Conservation (phyloP, 495 filamentous ascomycete genomes). For the Antarctomyces pellizariae region DNA sequence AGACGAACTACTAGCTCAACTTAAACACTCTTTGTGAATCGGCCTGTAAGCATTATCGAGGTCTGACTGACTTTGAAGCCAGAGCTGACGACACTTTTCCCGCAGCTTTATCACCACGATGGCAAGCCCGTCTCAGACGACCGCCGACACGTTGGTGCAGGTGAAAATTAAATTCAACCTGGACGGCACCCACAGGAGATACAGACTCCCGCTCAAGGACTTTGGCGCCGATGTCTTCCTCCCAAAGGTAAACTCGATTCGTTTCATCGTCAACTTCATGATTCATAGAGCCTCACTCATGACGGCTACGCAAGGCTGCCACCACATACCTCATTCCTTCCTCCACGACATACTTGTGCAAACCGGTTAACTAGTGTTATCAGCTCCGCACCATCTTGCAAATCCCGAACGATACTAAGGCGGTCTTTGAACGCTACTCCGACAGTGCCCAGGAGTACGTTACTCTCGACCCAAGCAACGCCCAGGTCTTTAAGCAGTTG, state of each 20-base stretch:
- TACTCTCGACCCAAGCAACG: constrained; percentile 51
- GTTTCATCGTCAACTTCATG: too few relatives aligned
- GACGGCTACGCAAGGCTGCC: too few relatives aligned
- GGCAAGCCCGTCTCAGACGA: constrained; percentile 8
- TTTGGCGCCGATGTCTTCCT: constrained; percentile 54
- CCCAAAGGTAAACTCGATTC: too few relatives aligned
- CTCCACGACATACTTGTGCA: too few relatives aligned
- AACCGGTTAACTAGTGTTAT: neutral
- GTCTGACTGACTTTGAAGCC: too few relatives aligned
- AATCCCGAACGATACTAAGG: constrained; percentile 40
- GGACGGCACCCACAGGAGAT: constrained; percentile 48
- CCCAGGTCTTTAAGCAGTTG: constrained; percentile 82
- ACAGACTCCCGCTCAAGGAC: constrained; percentile 77
- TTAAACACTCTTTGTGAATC: too few relatives aligned
- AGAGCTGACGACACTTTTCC: too few relatives aligned
- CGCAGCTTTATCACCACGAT: too few relatives aligned
- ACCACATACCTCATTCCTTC: too few relatives aligned
- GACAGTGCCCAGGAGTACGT: constrained; percentile 74
- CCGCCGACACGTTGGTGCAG: constrained; percentile 55
- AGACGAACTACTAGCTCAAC: too few relatives aligned
- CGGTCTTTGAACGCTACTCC: constrained; percentile 83
- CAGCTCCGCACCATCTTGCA: constrained; percentile 56
- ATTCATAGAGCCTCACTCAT: too few relatives aligned
- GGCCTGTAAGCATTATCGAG: too few relatives aligned
- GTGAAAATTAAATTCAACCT: constrained; percentile 69